phyloP scores from a whole-genome alignment of 208 protist species.

The Trichomonas vaginalis region DNA sequence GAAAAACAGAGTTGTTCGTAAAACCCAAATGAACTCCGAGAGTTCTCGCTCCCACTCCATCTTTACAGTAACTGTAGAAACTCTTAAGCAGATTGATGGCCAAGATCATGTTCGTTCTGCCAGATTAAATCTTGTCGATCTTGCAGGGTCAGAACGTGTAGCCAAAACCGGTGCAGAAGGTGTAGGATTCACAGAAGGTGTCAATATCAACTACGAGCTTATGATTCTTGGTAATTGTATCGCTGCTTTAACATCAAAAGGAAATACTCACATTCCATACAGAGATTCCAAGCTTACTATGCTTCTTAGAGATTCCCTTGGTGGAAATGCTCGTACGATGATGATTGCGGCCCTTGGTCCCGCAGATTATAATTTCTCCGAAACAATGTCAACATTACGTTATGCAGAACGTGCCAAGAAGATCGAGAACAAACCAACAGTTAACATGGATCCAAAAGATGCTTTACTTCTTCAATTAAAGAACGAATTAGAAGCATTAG shows the following conservation, averaged over 20 bases:
- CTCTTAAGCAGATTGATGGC: constrained; percentile 23
- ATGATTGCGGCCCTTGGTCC: constrained; percentile 44
- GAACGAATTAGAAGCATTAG: neutral
- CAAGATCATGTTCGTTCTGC: constrained; percentile 21
- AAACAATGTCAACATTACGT: constrained; percentile 37
- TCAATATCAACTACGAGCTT: neutral
- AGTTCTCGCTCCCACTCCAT: constrained; percentile 32
- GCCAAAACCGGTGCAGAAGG: constrained; percentile 15
- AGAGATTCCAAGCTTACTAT: constrained; percentile 28
- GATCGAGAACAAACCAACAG: constrained; percentile 38
- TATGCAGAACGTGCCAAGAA: constrained; percentile 38
- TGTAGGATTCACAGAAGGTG: neutral
- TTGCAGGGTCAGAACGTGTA: constrained; percentile 41
- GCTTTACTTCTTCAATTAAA: neutral
- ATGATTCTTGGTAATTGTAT: constrained; percentile 2
- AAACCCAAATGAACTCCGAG: constrained; percentile 32
- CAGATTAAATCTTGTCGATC: constrained; percentile 48
- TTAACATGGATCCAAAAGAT: constrained; percentile 33
- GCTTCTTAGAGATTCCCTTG: constrained; percentile 23
- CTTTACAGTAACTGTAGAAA: constrained; percentile 37
- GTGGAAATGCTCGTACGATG: constrained; percentile 21
- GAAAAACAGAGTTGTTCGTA: constrained; percentile 21
- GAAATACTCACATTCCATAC: constrained; percentile 19
- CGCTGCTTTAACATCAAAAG: neutral
- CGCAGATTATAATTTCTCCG: constrained; percentile 36